Evolutionary conservation across 257 asterid genomes (phyloP).

Genomic region (Haberlea rhodopensis): DNA sequence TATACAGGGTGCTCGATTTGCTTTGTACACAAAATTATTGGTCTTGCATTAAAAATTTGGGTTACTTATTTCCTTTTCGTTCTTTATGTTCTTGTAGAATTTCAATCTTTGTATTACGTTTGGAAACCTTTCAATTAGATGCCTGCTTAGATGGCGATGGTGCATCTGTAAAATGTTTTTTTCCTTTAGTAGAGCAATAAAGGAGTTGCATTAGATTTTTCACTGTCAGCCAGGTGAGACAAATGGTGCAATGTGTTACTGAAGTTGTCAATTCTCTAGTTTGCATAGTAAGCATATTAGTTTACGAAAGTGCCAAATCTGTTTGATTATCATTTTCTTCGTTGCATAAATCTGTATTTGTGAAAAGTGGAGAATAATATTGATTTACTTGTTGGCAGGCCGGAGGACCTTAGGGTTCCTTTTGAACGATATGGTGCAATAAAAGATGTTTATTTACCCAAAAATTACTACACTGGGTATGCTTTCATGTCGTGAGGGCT

Average conservation of each 20-base stretch:
- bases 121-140: background rate
- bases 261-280: too few relatives aligned
- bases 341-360: background rate
- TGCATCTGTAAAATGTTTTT: background rate
- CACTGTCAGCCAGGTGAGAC: too few relatives aligned
- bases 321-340: background rate
- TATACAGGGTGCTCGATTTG: background rate
- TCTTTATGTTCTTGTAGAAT: too few relatives aligned
- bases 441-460: constrained; percentile 86
- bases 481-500: constrained; percentile 2
- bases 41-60: background rate
- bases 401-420: constrained; percentile 80
- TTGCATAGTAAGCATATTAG: background rate
- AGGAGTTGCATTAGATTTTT: too few relatives aligned
- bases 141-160: background rate
- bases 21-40: background rate
- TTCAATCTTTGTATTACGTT: too few relatives aligned
- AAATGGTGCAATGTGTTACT: too few relatives aligned
- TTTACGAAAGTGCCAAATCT: background rate
- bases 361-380: constrained; percentile 13
- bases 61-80: too few relatives aligned
- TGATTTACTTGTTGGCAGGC: constrained; percentile 45
- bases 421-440: constrained; percentile 88
- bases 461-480: constrained; percentile 83
- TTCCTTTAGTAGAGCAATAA: background rate